Evolutionary conservation across 2,329 filamentous ascomycete genomes (phyloP).

Genomic region (Fusarium humuli): DNA sequence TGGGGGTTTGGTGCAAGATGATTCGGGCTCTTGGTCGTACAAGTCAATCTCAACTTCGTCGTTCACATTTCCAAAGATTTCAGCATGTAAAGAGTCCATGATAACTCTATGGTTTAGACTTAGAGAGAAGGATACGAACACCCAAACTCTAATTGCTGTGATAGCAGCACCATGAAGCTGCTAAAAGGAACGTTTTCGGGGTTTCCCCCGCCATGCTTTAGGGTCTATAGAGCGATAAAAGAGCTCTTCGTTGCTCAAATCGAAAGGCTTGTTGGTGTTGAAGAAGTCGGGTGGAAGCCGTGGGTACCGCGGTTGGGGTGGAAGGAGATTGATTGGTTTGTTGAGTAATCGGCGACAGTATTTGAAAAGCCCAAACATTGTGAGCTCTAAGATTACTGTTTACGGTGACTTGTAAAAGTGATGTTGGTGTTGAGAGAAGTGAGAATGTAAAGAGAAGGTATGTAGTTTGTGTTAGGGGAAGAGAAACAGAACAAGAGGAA

Average conservation of each 20-base stretch:
- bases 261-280: not conserved
- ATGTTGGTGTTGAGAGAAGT: not conserved
- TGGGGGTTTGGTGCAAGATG: not conserved
- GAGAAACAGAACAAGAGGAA: not conserved
- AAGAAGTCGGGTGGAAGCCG: not conserved
- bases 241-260: not conserved
- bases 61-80: not conserved
- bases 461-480: not conserved
- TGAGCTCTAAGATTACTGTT: not conserved
- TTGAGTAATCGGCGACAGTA: not conserved
- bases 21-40: not conserved
- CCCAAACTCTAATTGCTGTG: not conserved
- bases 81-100: conserved; percentile 4
- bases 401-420: not conserved
- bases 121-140: not conserved
- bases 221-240: not conserved
- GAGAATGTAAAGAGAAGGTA: too few relatives aligned
- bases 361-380: not conserved
- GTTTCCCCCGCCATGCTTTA: not conserved
- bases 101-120: not conserved
- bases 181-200: not conserved
- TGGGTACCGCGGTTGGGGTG: not conserved
- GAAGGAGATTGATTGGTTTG: not conserved
- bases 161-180: not conserved
- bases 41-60: not conserved